Base-by-base conservation (phyloP, 1,284 basidiomycete genomes). In the Thecaphora thlaspeos region DNA sequence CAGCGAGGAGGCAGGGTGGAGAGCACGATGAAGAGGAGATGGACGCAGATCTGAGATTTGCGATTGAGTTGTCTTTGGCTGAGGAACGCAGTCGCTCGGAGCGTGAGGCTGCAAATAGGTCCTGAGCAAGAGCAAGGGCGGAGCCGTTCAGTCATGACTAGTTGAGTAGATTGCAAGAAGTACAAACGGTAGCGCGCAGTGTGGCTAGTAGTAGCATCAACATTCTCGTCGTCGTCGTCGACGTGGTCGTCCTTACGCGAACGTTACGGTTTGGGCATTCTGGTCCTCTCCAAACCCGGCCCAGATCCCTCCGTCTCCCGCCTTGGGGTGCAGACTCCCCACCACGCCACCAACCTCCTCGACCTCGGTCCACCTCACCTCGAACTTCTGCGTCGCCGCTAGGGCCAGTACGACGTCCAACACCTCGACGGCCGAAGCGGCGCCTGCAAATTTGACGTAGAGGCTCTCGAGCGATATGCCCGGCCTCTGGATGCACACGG, bases 31-130 rank as follows among this genome's bases (percentile, higher is more conserved):
- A n/a, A n/a, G 54, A 48, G 2, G 54, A 63, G 12, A 38, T 57
- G 45, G 70, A 76, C 21, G 66, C 69, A 11, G 73, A 73, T 22
- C 41, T 73, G n/a, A 41, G 49, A 1, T 61, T 66, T 17, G 74
- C 71, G 1, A 57, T 76, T 24, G 71, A 70, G 47, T 50, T 73
- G 9, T 74, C 71, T 32, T 42, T 76, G 18, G 67, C 69, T 12
- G 74, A 76, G 40, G 56, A 74, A 40, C 38, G 59, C 22, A 34
- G 32, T 15, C 5, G 32, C 10, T 15, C 17, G 26, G 26, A 28
- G 11, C 26, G 26, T 28, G 26, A 28, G 26, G 26, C 26, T 11
- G 26, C 26, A 28, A 7, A 5, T 28, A 5, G 26, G 5, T 28
- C 26, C 7, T 34, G 32, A 34, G 32, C 4, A 30, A 14, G 28